Percentiles rank a stretch among this genome's conserved stretches.
Conservation (phyloP, 2,329 filamentous ascomycete genomes). For the Lecanicillium sp. region DNA sequence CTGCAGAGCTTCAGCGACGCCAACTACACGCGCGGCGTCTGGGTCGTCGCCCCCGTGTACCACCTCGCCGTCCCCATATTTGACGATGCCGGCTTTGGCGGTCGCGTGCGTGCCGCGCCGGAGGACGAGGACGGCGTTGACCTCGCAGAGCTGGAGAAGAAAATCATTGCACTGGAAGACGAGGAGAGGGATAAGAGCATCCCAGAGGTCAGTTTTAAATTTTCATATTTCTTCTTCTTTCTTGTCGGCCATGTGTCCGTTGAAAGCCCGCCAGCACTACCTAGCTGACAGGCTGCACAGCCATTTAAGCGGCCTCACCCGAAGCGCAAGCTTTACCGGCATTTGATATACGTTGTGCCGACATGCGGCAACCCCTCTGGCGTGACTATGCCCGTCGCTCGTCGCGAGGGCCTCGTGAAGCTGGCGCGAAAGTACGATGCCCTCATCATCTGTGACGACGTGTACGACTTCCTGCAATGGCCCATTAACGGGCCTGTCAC, state of each 20-base stretch:
- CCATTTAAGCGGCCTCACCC: constrained; percentile 49
- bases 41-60: constrained; percentile 78
- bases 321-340: constrained; percentile 72
- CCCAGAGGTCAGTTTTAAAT: not conserved
- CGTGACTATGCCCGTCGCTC: constrained; percentile 67
- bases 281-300: constrained; percentile 20
- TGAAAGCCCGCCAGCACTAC: constrained; percentile 5
- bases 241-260: not conserved
- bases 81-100: constrained; percentile 68
- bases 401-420: constrained; percentile 63
- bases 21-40: constrained; percentile 65
- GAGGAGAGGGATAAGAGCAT: constrained; percentile 14
- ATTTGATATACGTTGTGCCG: constrained; percentile 83
- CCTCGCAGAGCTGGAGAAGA: constrained; percentile 42
- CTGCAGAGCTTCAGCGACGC: constrained; percentile 78
- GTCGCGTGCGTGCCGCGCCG: constrained; percentile 60
- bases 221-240: not conserved
- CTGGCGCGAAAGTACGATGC: constrained; percentile 75
- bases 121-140: constrained; percentile 77
- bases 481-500: constrained; percentile 36
- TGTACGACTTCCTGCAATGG: constrained; percentile 92
- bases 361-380: constrained; percentile 86
- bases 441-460: constrained; percentile 82
- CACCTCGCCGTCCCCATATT: constrained; percentile 83
- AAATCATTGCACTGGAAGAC: constrained; percentile 25